These are phyloP conservation scores for Pontederia paniculata DNA, from an alignment of 176 grass and related monocot species.

Conservation along the genomic window DNA sequence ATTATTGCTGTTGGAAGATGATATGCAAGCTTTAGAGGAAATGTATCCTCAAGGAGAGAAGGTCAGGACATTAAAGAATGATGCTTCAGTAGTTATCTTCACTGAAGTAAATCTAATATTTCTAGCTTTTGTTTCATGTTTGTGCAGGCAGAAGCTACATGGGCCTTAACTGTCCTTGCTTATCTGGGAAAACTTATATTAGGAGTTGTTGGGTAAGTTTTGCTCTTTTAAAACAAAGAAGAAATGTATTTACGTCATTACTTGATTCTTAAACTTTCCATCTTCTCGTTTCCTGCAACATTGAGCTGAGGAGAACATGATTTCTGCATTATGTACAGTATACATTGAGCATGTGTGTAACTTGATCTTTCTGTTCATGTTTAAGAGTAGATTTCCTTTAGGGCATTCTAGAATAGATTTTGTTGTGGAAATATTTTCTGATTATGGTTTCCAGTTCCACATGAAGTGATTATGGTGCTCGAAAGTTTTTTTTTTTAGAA, in stretches of 20 bases:
- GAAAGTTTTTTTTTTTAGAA: no score
- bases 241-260: neutral
- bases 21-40: slow-evolving; percentile 90
- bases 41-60: slow-evolving; percentile 99
- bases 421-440: no score
- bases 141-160: slow-evolving; percentile 81
- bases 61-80: slow-evolving; percentile 24
- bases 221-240: neutral
- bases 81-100: slow-evolving; percentile 12
- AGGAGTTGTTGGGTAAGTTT: slow-evolving; percentile 73
- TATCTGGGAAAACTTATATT: slow-evolving; percentile 84
- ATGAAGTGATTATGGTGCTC: no score
- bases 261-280: neutral
- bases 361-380: neutral
- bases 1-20: slow-evolving; percentile 82
- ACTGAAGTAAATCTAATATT: neutral
- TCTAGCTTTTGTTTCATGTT: slow-evolving; percentile 5
- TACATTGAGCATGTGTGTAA: neutral
- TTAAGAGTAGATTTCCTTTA: no score
- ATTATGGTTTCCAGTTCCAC: no score
- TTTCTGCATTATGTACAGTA: neutral
- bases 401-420: no score
- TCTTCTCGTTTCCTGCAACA: slow-evolving; percentile 1
- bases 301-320: neutral
- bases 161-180: slow-evolving; percentile 89